Base-by-base conservation (phyloP, 2,329 filamentous ascomycete species). In the Ceratocystis alfenasii region DNA sequence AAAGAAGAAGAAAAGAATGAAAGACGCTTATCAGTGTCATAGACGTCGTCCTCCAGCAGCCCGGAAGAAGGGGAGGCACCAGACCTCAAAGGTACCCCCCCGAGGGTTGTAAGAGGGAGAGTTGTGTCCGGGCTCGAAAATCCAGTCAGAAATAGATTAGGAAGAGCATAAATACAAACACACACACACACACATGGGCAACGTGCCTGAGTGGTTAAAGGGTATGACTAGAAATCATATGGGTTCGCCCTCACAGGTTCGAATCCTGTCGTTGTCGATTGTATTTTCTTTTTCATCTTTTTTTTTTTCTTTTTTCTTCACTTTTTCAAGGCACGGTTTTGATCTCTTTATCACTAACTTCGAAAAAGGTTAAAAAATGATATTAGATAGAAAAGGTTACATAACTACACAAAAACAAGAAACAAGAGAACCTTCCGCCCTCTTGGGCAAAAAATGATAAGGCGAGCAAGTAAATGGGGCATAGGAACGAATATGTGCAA, bases 191-290 rank as follows among this genome's bases (percentile, higher is more conserved):
- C n/a, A n/a, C n/a, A 15, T 44, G 62, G 36, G 65, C 65, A 66
- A 64, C 65, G 65, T 66, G 65, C 65, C 60, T 64, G 65, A 66
- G 65, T 66, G 65, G 65, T 66, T 66, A 66, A 66, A 64, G 65
- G 65, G 65, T 66, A 64, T 64, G 65, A 66, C 65, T 64, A 66
- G 65, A 66, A 66, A 66, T 66, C 65, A 64, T 64, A 64, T 66
- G 65, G 65, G 50, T 66, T 66, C 65, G 65, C 41, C 65, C 62
- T 60, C 65, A 66, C 62, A 63, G 50, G 65, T 66, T 66, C 65
- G 65, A 66, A 64, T 66, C 65, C 61, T 66, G 61, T 66, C 61
- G 62, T 64, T 66, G 60, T 66, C 65, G 61, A 8, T n/a, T 44
- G 10, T 10, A 17, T 44, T 61, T 62, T 20, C 28, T 62, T 63